Base-by-base conservation (phyloP, 768 basidiomycete genomes). In the Gymnopilus junonius region DNA sequence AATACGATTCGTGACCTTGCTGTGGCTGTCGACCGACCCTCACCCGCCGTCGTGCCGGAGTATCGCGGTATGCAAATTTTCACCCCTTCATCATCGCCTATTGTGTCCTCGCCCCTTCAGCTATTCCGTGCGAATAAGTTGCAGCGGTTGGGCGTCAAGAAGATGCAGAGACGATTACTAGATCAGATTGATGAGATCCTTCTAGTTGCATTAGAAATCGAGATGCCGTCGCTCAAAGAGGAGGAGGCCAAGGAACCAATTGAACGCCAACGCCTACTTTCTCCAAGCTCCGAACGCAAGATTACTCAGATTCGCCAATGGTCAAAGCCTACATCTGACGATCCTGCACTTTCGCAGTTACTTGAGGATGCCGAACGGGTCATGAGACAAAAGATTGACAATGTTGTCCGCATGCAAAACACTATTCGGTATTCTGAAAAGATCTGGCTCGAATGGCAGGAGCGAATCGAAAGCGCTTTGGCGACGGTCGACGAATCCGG, bases 381-480 rank as follows among this genome's bases (percentile, higher is more conserved):
- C 54, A 92, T 96, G 85, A 83, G 93, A 32, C 90, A 93, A 76
- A 99, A 99, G 82, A 86, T 95, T 65, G 95, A 96, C 75, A 95
- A 91, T 67, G 93, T 98, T 53, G 92, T 94, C 65, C 89, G 97
- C 39, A 89, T 99, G 88, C 94, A 97, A 76, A 97, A 97, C 72
- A 98, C 95, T 20, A 95, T 99, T 68, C 84, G 93, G 58, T 99
- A 99, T 75, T 90, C 95, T 40, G 97, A 99, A 80, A 97, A 96
- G 79, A 93, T 97, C 31, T 89, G 97, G 80, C 91, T 91, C 69
- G 97, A 99, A 77, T 99, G 97, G 96, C 92, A 98, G 76, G 91
- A 93, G 70, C 88, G 87, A 68, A 90, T 97, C 14, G 90, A 88
- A 63, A 84, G 87, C 68, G 84, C 82, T 42, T 76, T 96, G 34